Evolutionary conservation across 2,329 filamentous ascomycete species (phyloP).

Genomic region (Didymella exigua): DNA sequence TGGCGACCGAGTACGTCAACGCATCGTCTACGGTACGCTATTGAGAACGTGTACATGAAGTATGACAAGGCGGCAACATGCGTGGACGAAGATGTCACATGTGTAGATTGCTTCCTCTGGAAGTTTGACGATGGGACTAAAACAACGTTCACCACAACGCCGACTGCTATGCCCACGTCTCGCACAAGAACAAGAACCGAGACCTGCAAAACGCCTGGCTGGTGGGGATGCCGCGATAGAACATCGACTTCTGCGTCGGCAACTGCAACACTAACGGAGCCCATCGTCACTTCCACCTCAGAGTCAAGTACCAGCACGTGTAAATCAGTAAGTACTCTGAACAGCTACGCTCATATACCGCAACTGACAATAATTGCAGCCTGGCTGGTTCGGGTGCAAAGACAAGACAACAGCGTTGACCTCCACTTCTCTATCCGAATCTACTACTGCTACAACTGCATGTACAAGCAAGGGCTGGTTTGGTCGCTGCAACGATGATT

Average conservation of each 20-base stretch:
- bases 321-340: conserved; percentile 35
- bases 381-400: conserved; percentile 47
- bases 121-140: conserved; percentile 46
- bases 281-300: conserved; percentile 21
- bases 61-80: conserved; percentile 44
- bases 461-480: conserved; percentile 47
- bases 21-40: conserved; percentile 42
- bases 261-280: conserved; percentile 25
- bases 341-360: background rate
- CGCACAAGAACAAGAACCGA: conserved; percentile 38
- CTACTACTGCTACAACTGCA: conserved; percentile 39
- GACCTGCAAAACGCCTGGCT: conserved; percentile 46
- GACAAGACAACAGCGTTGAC: conserved; percentile 36
- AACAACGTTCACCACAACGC: conserved; percentile 33
- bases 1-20: conserved; percentile 44
- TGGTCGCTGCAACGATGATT: conserved; percentile 40
- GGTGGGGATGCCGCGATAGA: conserved; percentile 47
- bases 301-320: conserved; percentile 38
- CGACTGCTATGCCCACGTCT: conserved; percentile 31
- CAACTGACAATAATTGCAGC: conserved; percentile 26
- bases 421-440: conserved; percentile 26
- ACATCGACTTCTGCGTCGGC: conserved; percentile 36
- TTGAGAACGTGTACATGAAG: conserved; percentile 44
- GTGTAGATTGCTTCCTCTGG: conserved; percentile 46
- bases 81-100: conserved; percentile 42